Evolutionary conservation across 257 asterid genomes (phyloP), one percentile per base, ranked within the genome.

Genomic region (Plantago major): DNA sequence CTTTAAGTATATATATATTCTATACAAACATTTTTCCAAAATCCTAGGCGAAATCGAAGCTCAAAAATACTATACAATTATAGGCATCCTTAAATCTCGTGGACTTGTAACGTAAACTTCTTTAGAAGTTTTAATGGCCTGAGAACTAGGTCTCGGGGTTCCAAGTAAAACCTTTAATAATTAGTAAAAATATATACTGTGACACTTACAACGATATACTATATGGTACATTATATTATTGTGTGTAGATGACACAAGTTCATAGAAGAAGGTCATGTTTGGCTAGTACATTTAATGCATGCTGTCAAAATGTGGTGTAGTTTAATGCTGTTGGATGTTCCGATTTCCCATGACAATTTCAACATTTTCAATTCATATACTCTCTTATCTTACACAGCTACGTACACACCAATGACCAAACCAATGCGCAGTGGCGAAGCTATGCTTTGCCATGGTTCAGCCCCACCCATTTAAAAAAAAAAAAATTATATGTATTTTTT

Each of bases 41-140:
- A 80, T 87, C 95, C 90, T 80, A 89, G 89, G 97, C 81, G 74
- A 81, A 79, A 86, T 86, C 95, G 52, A 77, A 57, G 87, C 76
- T 12, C 46, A 52, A 58, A 40, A 42, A 30, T 47, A 47, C 11
- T 15, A 28, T 16, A 63, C 48, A 44, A 60, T 63, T 63, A 42
- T 38, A 45, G 51, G 77, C 47, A 64, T 68, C 43, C 76, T 71
- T 46, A 65, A 42, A 38, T 53, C 75, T 65, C 49, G 50, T 38
- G 63, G 30, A 66, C 40, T 33, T 33, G 78, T 78, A 79, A 76
- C 77, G 72, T 81, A 72, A 33, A 76, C 71, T 76, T 78, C 71
- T 76, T 76, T 55, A 58, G 74, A 74, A 51, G 67, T 73, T 74
- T 81, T 65, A 76, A 80, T 78, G 82, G 73, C 66, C 40, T 33